Percentiles rank a stretch among this genome's conserved stretches.
Evolutionary conservation across 371 early-diverging fungal genomes (phyloP).

Genomic region (Saksenaea oblongispora): DNA sequence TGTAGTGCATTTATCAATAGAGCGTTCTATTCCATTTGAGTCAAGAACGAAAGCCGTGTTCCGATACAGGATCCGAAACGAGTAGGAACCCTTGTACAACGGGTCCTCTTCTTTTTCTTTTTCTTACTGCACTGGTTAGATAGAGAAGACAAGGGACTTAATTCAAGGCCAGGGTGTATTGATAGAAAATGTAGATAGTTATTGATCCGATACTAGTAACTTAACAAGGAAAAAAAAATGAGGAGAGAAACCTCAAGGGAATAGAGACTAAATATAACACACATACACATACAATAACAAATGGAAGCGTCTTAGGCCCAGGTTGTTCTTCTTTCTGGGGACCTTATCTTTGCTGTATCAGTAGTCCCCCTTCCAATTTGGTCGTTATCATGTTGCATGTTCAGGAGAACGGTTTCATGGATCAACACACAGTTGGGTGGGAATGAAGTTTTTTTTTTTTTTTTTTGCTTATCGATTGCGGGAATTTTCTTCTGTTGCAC

Average conservation of each 20-base stretch:
- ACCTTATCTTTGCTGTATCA: background rate
- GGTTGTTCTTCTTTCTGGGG: no score
- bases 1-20: background rate
- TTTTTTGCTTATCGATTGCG: background rate
- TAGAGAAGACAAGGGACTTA: no score
- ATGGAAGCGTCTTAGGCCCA: background rate
- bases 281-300: background rate
- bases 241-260: background rate
- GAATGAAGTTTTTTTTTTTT: no score
- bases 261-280: background rate
- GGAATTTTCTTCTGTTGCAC: slow-evolving; percentile 1
- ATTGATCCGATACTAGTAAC: no score
- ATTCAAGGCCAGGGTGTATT: no score
- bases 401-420: slow-evolving; percentile 2
- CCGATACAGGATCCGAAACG: background rate
- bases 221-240: background rate
- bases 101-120: background rate
- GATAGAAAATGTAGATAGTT: no score
- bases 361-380: background rate
- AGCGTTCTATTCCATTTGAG: background rate
- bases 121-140: background rate
- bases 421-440: background rate
- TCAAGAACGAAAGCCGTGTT: background rate
- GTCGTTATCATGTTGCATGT: background rate
- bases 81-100: background rate